Conservation (phyloP, 352 stramenopile genomes). For the Plasmopara muralis region DNA sequence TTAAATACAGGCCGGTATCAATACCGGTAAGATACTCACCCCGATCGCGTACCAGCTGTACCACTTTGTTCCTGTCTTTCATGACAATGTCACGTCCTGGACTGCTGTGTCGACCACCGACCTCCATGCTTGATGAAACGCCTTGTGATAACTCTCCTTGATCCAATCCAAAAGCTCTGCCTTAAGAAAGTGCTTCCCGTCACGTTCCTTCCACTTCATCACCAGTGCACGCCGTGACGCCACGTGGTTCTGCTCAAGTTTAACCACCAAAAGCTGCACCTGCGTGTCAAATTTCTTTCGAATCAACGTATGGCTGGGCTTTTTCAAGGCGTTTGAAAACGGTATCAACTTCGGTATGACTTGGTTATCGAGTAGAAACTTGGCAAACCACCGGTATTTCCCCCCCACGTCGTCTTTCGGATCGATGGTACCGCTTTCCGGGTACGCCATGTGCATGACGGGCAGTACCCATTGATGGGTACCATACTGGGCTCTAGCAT, state of each 20-base stretch:
- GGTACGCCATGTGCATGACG: constrained; percentile 48
- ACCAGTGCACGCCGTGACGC: constrained; percentile 37
- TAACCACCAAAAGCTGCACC: constrained; percentile 68
- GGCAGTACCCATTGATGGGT: constrained; percentile 61
- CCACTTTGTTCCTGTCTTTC: no score
- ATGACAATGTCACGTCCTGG: constrained; percentile 8
- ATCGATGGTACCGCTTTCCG: constrained; percentile 23
- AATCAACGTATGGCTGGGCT: constrained; percentile 90
- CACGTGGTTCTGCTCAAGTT: constrained; percentile 44
- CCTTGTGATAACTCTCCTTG: constrained; percentile 40
- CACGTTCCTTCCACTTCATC: constrained; percentile 30
- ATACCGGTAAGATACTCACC: no score
- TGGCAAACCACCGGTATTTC: constrained; percentile 80
- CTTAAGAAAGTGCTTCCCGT: constrained; percentile 40
- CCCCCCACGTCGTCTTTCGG: constrained; percentile 35
- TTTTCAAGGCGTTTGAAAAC: constrained; percentile 76
- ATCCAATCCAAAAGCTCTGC: constrained; percentile 54
- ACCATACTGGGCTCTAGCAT: constrained; percentile 70
- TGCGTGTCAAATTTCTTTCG: constrained; percentile 86
- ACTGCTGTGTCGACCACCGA: constrained; percentile 24
- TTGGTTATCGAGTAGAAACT: constrained; percentile 71
- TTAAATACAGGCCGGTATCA: no score
- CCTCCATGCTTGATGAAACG: constrained; percentile 44
- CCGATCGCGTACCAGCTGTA: no score
- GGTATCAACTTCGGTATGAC: constrained; percentile 64